Percentiles rank a stretch among this genome's conserved stretches.
Conservation (phyloP, 345 rosid species). For the Populus nigra region DNA sequence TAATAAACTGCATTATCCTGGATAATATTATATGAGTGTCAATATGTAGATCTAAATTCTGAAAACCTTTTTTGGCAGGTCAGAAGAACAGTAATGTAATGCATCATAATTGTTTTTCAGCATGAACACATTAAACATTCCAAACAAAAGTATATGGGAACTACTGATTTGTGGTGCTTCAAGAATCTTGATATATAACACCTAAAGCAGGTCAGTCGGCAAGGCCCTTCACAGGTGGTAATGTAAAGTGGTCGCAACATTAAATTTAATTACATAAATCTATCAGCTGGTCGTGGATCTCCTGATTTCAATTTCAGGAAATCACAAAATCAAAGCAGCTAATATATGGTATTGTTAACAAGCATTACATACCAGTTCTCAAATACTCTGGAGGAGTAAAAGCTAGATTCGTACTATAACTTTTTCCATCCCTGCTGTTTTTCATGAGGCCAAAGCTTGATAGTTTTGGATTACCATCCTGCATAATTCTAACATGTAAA, state of each 20-base stretch:
- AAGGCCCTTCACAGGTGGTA: neutral
- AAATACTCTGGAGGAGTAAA: constrained; percentile 97
- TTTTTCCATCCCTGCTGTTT: constrained; percentile 92
- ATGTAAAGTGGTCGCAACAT: neutral
- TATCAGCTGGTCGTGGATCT: neutral
- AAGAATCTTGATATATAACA: neutral
- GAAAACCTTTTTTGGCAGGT: neutral
- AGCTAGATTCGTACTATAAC: constrained; percentile 90
- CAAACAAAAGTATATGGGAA: neutral
- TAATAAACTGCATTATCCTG: neutral
- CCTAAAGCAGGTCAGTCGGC: neutral
- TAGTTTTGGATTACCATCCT: constrained; percentile 92
- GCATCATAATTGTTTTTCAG: neutral
- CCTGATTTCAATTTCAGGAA: neutral
- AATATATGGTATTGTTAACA: neutral
- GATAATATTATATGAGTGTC: neutral
- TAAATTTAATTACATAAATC: neutral
- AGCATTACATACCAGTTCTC: constrained; percentile 62
- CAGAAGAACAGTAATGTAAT: neutral
- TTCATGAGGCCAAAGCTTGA: constrained; percentile 96
- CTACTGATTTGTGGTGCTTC: neutral
- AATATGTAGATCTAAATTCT: neutral
- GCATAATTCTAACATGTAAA: constrained; percentile 17
- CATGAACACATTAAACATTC: neutral
- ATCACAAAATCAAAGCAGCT: neutral